Evolutionary conservation across 495 filamentous ascomycete species (phyloP), one percentile per base, ranked within the genome.

Genomic region (Cercophora sp.): DNA sequence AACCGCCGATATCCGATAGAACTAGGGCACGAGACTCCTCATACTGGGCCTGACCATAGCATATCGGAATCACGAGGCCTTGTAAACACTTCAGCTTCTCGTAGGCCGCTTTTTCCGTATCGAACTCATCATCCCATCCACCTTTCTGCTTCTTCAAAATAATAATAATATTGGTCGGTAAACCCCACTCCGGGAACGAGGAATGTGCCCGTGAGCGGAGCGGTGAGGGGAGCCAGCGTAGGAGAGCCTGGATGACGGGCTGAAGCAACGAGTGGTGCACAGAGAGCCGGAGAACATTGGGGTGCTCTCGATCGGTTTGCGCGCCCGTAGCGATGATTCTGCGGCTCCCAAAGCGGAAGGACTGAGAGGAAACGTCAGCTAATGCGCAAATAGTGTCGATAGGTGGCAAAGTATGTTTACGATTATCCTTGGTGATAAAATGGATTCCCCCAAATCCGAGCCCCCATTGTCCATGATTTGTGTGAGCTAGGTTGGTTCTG

Each of bases 121-220:
- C 52, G 43, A 55, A 55, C 37, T 48, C 42, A 13, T 48, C 52
- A 15, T 55, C 43, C 52, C 52, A 55, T 48, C 45, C 52, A 22
- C 16, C 20, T 31, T 55, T 55, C 35, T 48, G 45, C 35, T 48
- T 48, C 35, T 55, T 55, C 15, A 48, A 23, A n/a, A n/a, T n/a
- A n/a, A n/a, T n/a, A 15, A 55, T 20, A 26, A 55, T 42, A 18
- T 48, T 48, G 43, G 43, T 31, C 20, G 52, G 52, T 2, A 55
- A 24, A 19, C 39, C 40, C 43, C 45, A 55, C 32, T 49, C 52
- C 22, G 52, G 52, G 45, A 35, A 45, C 8, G 29, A 53, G 39
- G 39, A 35, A 35, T 46, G 8, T 27, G 15, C 15, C 19, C 25
- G 27, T 18, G 39, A 34, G 26, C 42, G 37, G 39, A 53, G 39